Conservation (phyloP, 306 rosid species). For the Prunus persica region DNA sequence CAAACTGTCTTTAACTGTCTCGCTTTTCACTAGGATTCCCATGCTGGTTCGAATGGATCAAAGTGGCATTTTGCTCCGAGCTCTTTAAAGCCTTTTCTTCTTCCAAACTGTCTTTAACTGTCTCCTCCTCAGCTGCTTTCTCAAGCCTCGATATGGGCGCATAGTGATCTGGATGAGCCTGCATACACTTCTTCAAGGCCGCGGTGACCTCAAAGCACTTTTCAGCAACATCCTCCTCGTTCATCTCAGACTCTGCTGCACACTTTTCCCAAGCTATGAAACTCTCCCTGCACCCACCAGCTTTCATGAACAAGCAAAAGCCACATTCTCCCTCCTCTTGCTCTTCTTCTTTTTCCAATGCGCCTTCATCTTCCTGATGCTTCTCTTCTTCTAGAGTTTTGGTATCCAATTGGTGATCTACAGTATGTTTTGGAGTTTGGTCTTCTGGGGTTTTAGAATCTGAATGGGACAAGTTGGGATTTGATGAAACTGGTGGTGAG, state of each 20-base stretch:
- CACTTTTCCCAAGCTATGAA: conserved; percentile 68
- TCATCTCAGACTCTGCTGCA: conserved; percentile 53
- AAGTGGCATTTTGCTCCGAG: not conserved
- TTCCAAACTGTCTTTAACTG: not conserved
- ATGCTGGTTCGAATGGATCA: not conserved
- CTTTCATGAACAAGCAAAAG: conserved; percentile 82
- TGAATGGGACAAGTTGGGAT: not conserved
- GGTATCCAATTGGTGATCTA: not conserved
- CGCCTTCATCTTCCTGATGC: not conserved
- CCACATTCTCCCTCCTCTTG: conserved; percentile 27
- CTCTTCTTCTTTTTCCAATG: not conserved
- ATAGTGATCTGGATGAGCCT: conserved; percentile 63
- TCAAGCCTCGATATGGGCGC: conserved; percentile 62
- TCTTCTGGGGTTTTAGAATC: not conserved
- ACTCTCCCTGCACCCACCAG: conserved; percentile 65
- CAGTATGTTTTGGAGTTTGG: not conserved
- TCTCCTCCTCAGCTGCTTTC: conserved; percentile 25
- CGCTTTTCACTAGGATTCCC: not conserved
- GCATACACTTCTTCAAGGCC: conserved; percentile 59
- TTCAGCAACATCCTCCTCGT: conserved; percentile 56
- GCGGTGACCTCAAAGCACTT: conserved; percentile 61
- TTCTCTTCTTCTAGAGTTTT: not conserved
- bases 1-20: not conserved
- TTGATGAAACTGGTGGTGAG: not conserved
- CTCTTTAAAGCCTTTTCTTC: not conserved